Evolutionary conservation across 148 eudicot species (phyloP).

Genomic region (Amaranthus palmeri): DNA sequence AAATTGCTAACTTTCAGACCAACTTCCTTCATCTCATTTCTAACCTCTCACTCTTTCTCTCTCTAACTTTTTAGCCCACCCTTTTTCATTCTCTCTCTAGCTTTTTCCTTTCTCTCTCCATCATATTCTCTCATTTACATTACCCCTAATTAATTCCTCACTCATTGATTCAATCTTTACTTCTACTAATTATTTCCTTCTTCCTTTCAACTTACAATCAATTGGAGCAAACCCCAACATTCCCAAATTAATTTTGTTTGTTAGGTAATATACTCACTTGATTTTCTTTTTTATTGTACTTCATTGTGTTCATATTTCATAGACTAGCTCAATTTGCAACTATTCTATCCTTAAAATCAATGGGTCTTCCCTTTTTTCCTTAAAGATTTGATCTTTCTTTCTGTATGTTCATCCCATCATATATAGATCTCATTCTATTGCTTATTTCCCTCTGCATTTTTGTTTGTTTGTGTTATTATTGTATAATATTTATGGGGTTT

Average conservation of each 20-base stretch:
- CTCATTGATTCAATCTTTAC: background rate
- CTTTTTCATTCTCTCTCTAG: background rate
- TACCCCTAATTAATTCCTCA: background rate
- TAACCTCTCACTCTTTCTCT: conserved; percentile 11
- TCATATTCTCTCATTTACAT: background rate
- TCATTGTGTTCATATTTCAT: conserved; percentile 1
- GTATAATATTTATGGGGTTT: background rate
- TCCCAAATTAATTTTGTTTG: background rate
- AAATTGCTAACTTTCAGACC: background rate
- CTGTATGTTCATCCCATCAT: background rate
- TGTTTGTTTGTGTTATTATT: background rate
- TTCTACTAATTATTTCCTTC: background rate
- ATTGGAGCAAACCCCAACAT: background rate
- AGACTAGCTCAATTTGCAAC: background rate
- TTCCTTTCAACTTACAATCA: conserved; percentile 1
- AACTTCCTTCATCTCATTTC: background rate
- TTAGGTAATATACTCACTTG: too few relatives aligned
- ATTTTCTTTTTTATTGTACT: too few relatives aligned
- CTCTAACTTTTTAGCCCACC: background rate
- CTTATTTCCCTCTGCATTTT: too few relatives aligned
- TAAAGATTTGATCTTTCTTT: background rate
- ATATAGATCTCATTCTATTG: background rate
- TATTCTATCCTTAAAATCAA: background rate
- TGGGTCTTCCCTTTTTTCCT: background rate
- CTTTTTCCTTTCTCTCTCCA: background rate